Evolutionary conservation across 768 basidiomycete species (phyloP), one percentile per base, ranked within the genome.

Genomic region (Macrolepiota fuliginosa): DNA sequence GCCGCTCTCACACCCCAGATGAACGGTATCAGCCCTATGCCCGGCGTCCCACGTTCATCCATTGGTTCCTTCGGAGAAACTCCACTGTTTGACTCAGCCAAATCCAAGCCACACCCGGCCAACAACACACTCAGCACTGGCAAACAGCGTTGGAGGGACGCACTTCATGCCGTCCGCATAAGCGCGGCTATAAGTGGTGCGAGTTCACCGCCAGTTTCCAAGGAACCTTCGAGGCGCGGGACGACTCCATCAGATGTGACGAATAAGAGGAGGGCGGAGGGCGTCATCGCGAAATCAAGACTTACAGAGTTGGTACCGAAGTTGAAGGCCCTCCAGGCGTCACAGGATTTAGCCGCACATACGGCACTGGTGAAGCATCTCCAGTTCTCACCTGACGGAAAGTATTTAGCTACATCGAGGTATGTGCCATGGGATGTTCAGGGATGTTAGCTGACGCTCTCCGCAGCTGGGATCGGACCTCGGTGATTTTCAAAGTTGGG

Each of bases 301-400:
- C 74, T 89, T 4, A 76, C 83, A 22, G 71, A 72, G 4, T 71
- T 90, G 49, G 74, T 80, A n/a, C 83, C 86, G 15, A 85, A 81
- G 64, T 72, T 92, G 58, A 78, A 76, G 61, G 76, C 74, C 45
- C 68, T 91, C 64, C 77, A 81, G 56, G 71, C 81, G 11, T 85
- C 83, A 0, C 83, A 90, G 67, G 87, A 85, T 63, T 70, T 89
- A 19, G 80, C 81, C 10, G 84, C 85, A 4, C 90, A 91, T 70
- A 74, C 78, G 56, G 89, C 86, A 5, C 80, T 90, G 29, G 89
- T 92, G 17, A 72, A 86, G 58, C 87, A 90, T 71, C 70, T 92
- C 67, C 85, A 90, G 70, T 92, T 91, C 73, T 90, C 88, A 0
- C 89, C 89, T 1, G 83, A 90, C 70, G 90, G 90, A 19, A 85